Evolutionary conservation across 2,329 filamentous ascomycete genomes (phyloP).

Genomic region (Eurotiales sp.): DNA sequence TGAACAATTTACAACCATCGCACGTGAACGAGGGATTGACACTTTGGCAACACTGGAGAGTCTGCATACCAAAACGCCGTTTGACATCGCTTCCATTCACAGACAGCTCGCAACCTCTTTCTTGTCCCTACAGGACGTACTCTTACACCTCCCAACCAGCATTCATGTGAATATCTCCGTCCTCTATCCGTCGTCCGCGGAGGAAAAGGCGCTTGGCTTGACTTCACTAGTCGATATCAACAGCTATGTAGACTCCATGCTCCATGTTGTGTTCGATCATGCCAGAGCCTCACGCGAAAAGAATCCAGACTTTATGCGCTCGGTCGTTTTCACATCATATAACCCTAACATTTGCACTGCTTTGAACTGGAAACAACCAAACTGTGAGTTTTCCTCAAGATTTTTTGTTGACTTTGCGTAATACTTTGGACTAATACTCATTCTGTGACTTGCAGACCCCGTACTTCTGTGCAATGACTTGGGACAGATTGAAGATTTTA

Average conservation of each 20-base stretch:
- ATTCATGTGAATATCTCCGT: constrained; percentile 92
- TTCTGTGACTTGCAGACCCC: constrained; percentile 55
- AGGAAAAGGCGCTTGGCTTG: constrained; percentile 67
- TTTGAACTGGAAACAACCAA: constrained; percentile 98
- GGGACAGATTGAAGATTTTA: constrained; percentile 50
- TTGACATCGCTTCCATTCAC: constrained; percentile 63
- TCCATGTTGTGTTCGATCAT: constrained; percentile 87
- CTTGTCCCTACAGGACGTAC: constrained; percentile 71
- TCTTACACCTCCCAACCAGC: constrained; percentile 68
- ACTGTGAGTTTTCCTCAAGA: constrained; percentile 59
- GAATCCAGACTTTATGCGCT: constrained; percentile 71
- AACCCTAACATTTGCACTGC: constrained; percentile 87
- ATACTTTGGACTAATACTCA: neutral
- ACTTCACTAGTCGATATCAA: constrained; percentile 81
- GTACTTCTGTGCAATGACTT: constrained; percentile 94
- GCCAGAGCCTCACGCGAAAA: constrained; percentile 65
- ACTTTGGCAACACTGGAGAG: constrained; percentile 26
- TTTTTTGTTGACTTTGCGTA: neutral
- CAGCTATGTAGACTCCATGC: constrained; percentile 74
- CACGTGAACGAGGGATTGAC: constrained; percentile 34
- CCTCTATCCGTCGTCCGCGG: constrained; percentile 72
- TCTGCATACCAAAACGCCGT: constrained; percentile 28
- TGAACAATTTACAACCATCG: constrained; percentile 49
- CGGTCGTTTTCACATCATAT: constrained; percentile 91
- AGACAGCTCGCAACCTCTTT: constrained; percentile 70